Evolutionary conservation across 257 asterid species (phyloP), one percentile per base, ranked within the genome.

Genomic region (Coffea canephora): DNA sequence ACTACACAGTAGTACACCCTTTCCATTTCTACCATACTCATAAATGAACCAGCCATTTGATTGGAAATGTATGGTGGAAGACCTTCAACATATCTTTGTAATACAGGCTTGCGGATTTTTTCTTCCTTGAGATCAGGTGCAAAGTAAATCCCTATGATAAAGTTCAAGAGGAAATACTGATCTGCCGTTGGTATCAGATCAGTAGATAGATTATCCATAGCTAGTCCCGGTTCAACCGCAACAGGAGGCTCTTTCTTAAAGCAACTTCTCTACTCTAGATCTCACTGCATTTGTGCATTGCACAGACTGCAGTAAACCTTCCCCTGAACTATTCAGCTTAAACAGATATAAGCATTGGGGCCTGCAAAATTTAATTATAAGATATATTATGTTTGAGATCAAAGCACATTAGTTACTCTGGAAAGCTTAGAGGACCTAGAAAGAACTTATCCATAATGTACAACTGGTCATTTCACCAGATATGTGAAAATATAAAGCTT

Each of bases 81-180:
- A 19, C 85, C 83, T 80, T 91, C 89, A 36, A 82, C 83, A 8
- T 69, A 83, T 74, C 94, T 84, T 78, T 91, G 93, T 59, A 89
- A 82, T 57, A 86, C 84, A 6, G 96, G 85, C 72, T 84, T 91
- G 14, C 2, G 83, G 73, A 86, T 87, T 18, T 73, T 71, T 77
- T 76, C 88, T 18, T 66, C 80, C 73, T 78, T 89, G 64, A 92
- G 89, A 85, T 91, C 82, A 27, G 97, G 96, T 77, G 80, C 97
- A 78, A 92, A 89, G 74, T 88, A 92, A 82, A 87, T 57, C 27
- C 97, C 97, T 81, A 84, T 80, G 78, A 89, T 86, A 74, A 88
- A 78, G 85, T 82, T 78, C 69, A 93, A 86, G 77, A 93, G 88
- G 82, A 89, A 90, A 84, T 84, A 74, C 86, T 93, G 92, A 87